Evolutionary conservation across 257 asterid genomes (phyloP).

Genomic region (Rubia yunnanensis): DNA sequence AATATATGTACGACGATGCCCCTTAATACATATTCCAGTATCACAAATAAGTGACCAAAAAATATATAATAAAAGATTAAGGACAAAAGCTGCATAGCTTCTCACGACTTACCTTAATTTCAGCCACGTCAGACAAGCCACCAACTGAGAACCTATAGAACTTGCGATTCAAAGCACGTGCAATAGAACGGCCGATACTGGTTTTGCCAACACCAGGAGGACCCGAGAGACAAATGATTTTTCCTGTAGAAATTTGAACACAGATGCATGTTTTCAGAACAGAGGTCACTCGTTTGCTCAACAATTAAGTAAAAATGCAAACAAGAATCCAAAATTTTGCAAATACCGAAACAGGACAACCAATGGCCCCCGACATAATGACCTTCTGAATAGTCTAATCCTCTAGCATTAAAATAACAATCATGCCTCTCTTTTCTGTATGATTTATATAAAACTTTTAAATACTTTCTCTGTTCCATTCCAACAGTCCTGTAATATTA

Average conservation of each 20-base stretch:
- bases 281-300: background rate
- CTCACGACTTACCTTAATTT: conserved; percentile 63
- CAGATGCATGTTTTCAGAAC: conserved; percentile 10
- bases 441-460: background rate
- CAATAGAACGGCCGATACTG: conserved; percentile 96
- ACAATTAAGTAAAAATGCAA: background rate
- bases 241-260: conserved; percentile 43
- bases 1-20: conserved; percentile 97
- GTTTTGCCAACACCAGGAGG: conserved; percentile 99
- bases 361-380: background rate
- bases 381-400: background rate
- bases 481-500: background rate
- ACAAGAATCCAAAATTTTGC: background rate
- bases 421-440: background rate
- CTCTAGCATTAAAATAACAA: background rate
- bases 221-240: conserved; percentile 94
- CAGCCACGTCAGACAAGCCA: conserved; percentile 99
- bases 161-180: conserved; percentile 96
- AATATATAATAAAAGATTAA: background rate
- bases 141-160: conserved; percentile 98
- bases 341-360: background rate
- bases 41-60: conserved; percentile 9
- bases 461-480: background rate
- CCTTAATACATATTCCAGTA: conserved; percentile 38
- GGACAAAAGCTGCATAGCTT: background rate